Conservation (phyloP, 179 eudicot species). For the Heliamphora pulchella region DNA sequence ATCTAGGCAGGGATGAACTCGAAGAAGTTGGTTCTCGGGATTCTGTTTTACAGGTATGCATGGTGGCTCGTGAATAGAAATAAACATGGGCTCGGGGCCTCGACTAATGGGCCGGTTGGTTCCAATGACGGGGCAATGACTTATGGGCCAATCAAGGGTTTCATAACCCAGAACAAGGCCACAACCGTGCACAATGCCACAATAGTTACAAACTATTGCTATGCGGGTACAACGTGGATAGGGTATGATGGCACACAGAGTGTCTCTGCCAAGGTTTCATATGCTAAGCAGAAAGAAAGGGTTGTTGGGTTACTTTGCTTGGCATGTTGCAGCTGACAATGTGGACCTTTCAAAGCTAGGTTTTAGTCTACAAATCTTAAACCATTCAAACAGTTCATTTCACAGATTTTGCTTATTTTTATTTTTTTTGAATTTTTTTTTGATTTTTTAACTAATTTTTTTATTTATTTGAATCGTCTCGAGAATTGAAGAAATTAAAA, state of each 20-base stretch:
- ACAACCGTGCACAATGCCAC: conserved; percentile 27
- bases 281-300: conserved; percentile 39
- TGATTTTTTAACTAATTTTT: too few relatives aligned
- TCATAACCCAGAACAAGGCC: conserved; percentile 20
- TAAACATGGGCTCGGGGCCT: conserved; percentile 45
- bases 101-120: conserved; percentile 28
- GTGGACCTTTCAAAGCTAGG: conserved; percentile 49
- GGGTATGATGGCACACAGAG: conserved; percentile 43
- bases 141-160: conserved; percentile 25
- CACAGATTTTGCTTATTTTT: too few relatives aligned
- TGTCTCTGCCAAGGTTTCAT: conserved; percentile 43
- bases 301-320: conserved; percentile 61
- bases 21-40: conserved; percentile 37
- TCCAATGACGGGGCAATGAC: conserved; percentile 25
- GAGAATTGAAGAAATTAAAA: too few relatives aligned
- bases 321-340: conserved; percentile 49
- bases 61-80: conserved; percentile 36
- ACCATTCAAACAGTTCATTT: not conserved
- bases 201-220: conserved; percentile 42
- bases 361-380: conserved; percentile 9
- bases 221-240: conserved; percentile 57
- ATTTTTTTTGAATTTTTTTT: too few relatives aligned
- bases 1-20: conserved; percentile 36
- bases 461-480: too few relatives aligned
- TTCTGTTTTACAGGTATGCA: conserved; percentile 60